phyloP scores from a whole-genome alignment of 306 rosid species.

The Vigna nakashimae region DNA sequence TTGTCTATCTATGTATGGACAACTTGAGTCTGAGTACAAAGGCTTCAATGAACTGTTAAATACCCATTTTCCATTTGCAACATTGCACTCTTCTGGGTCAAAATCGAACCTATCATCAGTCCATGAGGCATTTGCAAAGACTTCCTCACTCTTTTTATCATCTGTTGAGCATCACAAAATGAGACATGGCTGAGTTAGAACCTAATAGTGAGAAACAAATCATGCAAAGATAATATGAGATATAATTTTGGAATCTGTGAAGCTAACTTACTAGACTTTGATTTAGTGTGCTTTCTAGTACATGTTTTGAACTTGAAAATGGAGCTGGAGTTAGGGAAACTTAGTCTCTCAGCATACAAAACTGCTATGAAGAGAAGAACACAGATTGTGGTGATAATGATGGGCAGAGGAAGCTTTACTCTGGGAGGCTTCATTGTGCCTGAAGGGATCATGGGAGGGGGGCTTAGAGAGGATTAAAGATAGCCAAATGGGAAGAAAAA shows the following conservation, averaged over 20 bases:
- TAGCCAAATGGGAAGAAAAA: conserved; percentile 39
- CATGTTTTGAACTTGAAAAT: conserved; percentile 53
- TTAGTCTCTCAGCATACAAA: conserved; percentile 53
- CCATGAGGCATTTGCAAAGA: conserved; percentile 46
- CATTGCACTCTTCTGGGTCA: conserved; percentile 85
- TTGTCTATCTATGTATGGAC: conserved; percentile 90
- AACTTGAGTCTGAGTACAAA: conserved; percentile 70
- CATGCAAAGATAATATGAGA: background rate
- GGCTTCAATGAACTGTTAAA: conserved; percentile 76
- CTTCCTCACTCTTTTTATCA: conserved; percentile 54
- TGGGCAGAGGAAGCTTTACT: conserved; percentile 47
- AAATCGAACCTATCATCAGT: conserved; percentile 89
- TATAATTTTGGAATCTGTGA: background rate
- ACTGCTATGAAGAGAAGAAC: conserved; percentile 48
- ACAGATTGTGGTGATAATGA: conserved; percentile 47
- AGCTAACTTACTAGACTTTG: conserved; percentile 66
- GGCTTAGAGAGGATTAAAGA: conserved; percentile 35
- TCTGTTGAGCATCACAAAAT: conserved; percentile 43
- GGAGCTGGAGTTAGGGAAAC: conserved; percentile 44
- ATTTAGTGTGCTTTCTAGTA: conserved; percentile 43
- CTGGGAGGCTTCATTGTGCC: conserved; percentile 47
- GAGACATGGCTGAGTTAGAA: background rate
- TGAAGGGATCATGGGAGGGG: conserved; percentile 46
- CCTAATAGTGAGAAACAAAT: background rate
- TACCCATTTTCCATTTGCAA: conserved; percentile 90